phyloP scores from a whole-genome alignment of 768 basidiomycete genomes.

The Phylloporus arenicola region DNA sequence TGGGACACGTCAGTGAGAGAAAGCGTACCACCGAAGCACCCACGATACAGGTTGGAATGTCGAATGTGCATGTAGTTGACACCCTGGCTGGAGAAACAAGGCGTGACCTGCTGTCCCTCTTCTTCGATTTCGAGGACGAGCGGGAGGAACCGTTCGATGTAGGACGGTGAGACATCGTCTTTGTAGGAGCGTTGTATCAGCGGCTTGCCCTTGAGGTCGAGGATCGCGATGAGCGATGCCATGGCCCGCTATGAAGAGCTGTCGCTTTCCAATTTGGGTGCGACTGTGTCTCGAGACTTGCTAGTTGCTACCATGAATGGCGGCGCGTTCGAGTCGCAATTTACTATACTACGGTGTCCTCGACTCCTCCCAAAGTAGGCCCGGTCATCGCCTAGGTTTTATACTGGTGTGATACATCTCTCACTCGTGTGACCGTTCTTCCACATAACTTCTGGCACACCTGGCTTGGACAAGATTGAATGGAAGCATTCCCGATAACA shows the following conservation, averaged over 20 bases:
- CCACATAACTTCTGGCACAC: no score
- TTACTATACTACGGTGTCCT: no score
- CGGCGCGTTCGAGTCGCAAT: no score
- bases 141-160: constrained; percentile 91
- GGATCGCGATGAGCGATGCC: constrained; percentile 81
- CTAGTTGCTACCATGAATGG: no score
- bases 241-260: constrained; percentile 24
- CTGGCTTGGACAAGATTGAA: no score
- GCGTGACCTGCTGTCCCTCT: constrained; percentile 92
- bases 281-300: no score
- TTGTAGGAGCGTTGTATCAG: constrained; percentile 95
- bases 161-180: constrained; percentile 87
- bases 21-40: constrained; percentile 26
- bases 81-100: constrained; percentile 92
- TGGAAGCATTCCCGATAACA: no score
- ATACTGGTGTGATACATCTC: no score
- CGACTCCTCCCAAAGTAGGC: no score
- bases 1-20: constrained; percentile 26
- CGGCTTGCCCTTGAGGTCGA: constrained; percentile 98
- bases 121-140: constrained; percentile 94
- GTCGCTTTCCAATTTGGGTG: neutral
- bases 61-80: constrained; percentile 99
- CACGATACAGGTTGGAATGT: constrained; percentile 95
- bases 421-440: no score
- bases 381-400: no score